Percentiles rank a stretch among this genome's conserved stretches.
phyloP scores from a whole-genome alignment of 2,329 filamentous ascomycete genomes.

The Aspergillus sp. region DNA sequence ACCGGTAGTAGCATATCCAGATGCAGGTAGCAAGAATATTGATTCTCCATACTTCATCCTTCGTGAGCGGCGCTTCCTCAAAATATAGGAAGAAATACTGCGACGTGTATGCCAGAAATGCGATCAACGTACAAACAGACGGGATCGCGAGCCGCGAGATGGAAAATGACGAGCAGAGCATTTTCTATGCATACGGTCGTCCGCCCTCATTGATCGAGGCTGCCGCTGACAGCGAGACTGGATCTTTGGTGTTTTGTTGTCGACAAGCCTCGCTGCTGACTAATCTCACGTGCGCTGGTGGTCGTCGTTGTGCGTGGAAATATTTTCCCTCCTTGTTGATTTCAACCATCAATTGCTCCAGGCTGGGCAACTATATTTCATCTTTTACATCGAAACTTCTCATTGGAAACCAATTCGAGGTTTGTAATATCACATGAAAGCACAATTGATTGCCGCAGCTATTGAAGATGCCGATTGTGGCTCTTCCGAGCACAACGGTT shows the following conservation, averaged over 20 bases:
- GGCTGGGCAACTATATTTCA: neutral
- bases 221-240: neutral
- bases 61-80: constrained; percentile 53
- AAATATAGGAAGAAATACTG: constrained; percentile 58
- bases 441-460: neutral
- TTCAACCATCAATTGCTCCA: neutral
- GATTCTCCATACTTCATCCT: constrained; percentile 52
- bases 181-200: constrained; percentile 1
- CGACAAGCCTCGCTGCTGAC: constrained; percentile 2
- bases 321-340: constrained; percentile 5
- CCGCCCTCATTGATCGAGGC: neutral
- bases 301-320: constrained; percentile 18
- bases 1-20: constrained; percentile 58
- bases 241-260: constrained; percentile 1
- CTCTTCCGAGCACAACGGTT: constrained; percentile 43
- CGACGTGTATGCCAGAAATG: constrained; percentile 59
- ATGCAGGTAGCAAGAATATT: constrained; percentile 56
- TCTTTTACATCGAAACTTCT: neutral
- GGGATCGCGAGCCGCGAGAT: constrained; percentile 52
- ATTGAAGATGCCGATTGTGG: constrained; percentile 46
- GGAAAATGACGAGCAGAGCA: constrained; percentile 26
- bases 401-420: too few species aligned
- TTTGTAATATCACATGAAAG: neutral
- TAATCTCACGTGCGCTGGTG: constrained; percentile 13
- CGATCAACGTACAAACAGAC: constrained; percentile 54